Base-by-base conservation (phyloP, 2,329 filamentous ascomycete species). In the Penicillium sp. region DNA sequence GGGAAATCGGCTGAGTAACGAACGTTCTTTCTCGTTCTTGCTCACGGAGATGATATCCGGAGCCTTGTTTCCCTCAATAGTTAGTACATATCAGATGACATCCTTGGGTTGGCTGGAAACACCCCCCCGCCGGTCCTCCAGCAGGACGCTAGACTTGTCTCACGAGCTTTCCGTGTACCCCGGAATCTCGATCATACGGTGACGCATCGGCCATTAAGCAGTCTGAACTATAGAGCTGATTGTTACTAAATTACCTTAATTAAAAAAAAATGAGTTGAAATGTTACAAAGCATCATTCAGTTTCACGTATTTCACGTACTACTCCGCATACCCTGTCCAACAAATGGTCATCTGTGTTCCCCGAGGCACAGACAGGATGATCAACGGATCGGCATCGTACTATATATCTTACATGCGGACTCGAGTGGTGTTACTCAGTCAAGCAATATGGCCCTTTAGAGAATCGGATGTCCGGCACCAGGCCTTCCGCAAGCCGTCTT, bases 401-500 rank as follows among this genome's bases (percentile, higher is more conserved):
- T 21, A 21, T 22, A n/a, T 9, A 22, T 22, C n/a, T 19, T 10
- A 19, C 19, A 41, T 37, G 19, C 19, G 16, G 35, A 39, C 19
- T 41, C 52, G 41, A 56, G 26, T 39, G 22, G 56, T 59, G 50
- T 58, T 59, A 39, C 61, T 58, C 39, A 47, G 14, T 48, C 35
- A 14, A 52, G 46, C 21, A 56, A 52, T 11, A 44, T 29, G 27
- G 52, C n/a, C 57, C 45, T 41, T 41, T 14, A 10, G 44, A 35
- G 37, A n/a, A 14, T 53, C 61, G 63, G 63, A 52, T 58, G 26
- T 52, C 26, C 63, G 61, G 63, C 61, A 64, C 55, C 31, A 55
- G 37, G 22, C n/a, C 24, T 33, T 60, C 61, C 61, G 53, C 31
- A 57, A 24, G 24, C 51, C 55, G 57, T 55, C 39, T 52, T 43